phyloP scores from a whole-genome alignment of 768 basidiomycete genomes.

The Boletus vinaceobasis region DNA sequence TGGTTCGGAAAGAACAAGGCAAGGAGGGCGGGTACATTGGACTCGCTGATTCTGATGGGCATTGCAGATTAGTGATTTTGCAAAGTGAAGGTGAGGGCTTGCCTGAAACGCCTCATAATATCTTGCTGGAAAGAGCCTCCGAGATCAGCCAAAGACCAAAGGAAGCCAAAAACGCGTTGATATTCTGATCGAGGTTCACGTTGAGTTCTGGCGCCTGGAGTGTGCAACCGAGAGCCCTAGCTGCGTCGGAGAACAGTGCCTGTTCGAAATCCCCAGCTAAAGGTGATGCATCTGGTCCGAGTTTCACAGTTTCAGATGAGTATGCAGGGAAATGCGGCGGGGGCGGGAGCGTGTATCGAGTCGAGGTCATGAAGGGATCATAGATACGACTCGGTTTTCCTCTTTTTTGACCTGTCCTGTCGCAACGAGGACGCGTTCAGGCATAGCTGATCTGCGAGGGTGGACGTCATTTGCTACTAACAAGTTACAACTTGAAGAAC shows the following conservation, averaged over 20 bases:
- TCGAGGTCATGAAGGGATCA: conserved; percentile 89
- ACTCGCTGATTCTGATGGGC: conserved; percentile 75
- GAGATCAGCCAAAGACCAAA: conserved; percentile 82
- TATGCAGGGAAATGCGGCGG: conserved; percentile 68
- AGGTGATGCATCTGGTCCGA: conserved; percentile 16
- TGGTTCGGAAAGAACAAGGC: conserved; percentile 91
- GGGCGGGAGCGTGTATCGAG: conserved; percentile 74
- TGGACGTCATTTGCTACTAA: conserved; percentile 47
- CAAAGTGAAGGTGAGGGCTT: conserved; percentile 15
- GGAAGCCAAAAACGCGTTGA: conserved; percentile 61
- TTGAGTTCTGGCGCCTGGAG: conserved; percentile 62
- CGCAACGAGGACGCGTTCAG: conserved; percentile 68
- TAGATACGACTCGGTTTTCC: conserved; percentile 75
- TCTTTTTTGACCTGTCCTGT: conserved; percentile 57
- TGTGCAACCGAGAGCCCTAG: conserved; percentile 75
- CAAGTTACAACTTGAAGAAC: no score
- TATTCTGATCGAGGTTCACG: conserved; percentile 54
- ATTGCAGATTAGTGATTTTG: background rate
- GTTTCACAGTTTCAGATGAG: conserved; percentile 10
- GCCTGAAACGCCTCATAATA: conserved; percentile 89
- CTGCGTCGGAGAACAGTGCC: conserved; percentile 73
- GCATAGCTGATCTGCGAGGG: conserved; percentile 82
- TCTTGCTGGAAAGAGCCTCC: conserved; percentile 75
- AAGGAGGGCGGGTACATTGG: conserved; percentile 78
- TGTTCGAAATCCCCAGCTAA: conserved; percentile 53